Conservation (phyloP, 768 basidiomycete species). For the Hortiboletus flavorubellus region DNA sequence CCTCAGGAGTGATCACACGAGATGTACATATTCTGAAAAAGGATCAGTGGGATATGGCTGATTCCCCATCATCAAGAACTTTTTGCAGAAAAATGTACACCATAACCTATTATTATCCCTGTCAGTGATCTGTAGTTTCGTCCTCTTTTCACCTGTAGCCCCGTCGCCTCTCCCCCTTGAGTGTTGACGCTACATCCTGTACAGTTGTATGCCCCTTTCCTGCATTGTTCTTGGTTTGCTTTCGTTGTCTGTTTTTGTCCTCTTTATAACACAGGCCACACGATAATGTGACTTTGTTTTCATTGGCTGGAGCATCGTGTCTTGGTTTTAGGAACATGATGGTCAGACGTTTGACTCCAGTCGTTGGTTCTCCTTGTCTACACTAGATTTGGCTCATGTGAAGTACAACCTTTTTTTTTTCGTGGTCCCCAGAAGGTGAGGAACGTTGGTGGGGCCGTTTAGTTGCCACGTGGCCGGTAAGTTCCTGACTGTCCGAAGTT, state of each 20-base stretch:
- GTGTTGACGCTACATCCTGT: conserved; percentile 17
- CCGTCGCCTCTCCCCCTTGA: background rate
- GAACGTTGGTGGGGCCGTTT: too few species aligned
- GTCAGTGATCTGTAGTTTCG: conserved; percentile 27
- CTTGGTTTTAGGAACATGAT: conserved; percentile 3
- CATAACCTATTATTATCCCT: conserved; percentile 34
- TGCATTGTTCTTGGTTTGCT: conserved; percentile 25
- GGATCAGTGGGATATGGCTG: conserved; percentile 12
- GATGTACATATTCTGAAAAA: conserved; percentile 13
- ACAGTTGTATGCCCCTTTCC: conserved; percentile 17
- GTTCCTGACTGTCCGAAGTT: too few species aligned
- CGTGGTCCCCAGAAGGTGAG: too few species aligned
- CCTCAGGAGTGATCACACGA: conserved; percentile 20
- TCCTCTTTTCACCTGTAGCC: conserved; percentile 12
- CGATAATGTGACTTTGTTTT: conserved; percentile 12
- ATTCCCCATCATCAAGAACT: conserved; percentile 14
- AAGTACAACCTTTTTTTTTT: background rate
- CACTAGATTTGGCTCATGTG: conserved; percentile 16
- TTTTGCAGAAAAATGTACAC: conserved; percentile 33
- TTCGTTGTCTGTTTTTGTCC: conserved; percentile 6
- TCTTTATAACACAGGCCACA: conserved; percentile 11
- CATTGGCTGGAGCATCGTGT: conserved; percentile 10
- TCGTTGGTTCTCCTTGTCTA: conserved; percentile 9
- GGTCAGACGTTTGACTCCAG: background rate
- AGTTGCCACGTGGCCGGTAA: too few species aligned